Evolutionary conservation across 345 rosid genomes (phyloP), one percentile per base, ranked within the genome.

Genomic region (Kernera saxatilis): DNA sequence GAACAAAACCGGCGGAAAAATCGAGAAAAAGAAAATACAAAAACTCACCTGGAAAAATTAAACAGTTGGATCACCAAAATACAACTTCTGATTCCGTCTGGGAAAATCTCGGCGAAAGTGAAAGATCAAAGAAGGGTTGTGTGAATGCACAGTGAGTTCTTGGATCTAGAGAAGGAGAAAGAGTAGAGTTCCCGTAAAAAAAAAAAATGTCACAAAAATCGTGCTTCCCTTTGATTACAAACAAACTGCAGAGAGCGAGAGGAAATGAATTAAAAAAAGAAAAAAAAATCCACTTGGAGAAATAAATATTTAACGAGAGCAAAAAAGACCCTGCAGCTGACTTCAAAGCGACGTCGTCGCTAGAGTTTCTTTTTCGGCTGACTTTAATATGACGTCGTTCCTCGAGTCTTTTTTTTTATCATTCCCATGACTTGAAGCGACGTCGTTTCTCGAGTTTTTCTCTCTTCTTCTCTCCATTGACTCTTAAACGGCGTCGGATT

Each of bases 111-210:
- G 39, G 14, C 5, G 68, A 40, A 32, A 17, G 4, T 11, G 37
- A 30, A 32, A 30, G 68, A 45, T 60, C 22, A 19, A 7, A 9
- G 17, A 61, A 62, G 13, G 18, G 14, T 13, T 26, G 67, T 40
- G 37, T 43, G 36, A 61, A 41, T 10, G 52, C 7, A 27, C 4
- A 32, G 59, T 11, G 30, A 21, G 45, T 33, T 50, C 25, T 67
- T 67, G 61, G 71, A 67, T 67, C 71, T 39, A 25, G 50, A n/a
- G 23, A 35, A 58, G 15, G 2, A 53, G 14, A 45, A 37, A 37
- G 35, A 8, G 67, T 26, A 26, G 14, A 39, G 25, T 29, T 32
- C 1, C 9, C 59, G 13, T 30, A 30, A 35, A 39, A n/a, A n/a
- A n/a, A n/a, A n/a, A n/a, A n/a, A 59, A 22, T 22, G 46, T 21